Base-by-base conservation (phyloP, 768 basidiomycete species). In the Suillus tomentosus region DNA sequence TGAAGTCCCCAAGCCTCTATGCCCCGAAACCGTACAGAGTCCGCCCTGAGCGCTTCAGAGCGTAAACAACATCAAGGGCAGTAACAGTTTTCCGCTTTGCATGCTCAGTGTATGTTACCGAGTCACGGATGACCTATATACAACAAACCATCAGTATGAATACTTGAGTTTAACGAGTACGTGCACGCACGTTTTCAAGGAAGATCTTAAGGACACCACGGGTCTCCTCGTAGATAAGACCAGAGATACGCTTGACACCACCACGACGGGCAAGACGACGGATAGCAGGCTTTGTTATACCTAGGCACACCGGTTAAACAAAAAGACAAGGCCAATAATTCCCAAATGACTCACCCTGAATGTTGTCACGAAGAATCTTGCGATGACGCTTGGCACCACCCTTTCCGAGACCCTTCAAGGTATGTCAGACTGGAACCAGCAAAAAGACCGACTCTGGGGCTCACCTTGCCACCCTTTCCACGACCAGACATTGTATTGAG, bases 61-160 rank as follows among this genome's bases (percentile, higher is more conserved):
- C 91, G 69, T 93, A 94, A 15, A 93, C 91, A 31, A 94, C 96
- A 74, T 98, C 96, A 68, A 98, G 91, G 1, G 96, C 94, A 56
- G 95, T 96, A 57, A 96, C 95, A 47, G 94, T 95, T 80, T 93
- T 94, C 75, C 94, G 84, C 81, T 98, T 98, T 48, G 95, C 95
- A 79, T 98, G 95, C 79, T 98, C 95, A 61, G 95, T 97, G 87
- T 98, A 97, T 78, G 95, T 97, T 69, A 97, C 96, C 63, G 94
- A 95, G 76, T 96, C 95, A 70, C 95, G 92, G 74, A 96, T 96
- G 70, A 96, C 89, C 90, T 92, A 27, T 27, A 27, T 27, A 70
- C 4, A 59, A 39, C 24, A 54, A 66, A 61, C 17, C 1, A 27
- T 67, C 55, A 71, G 57, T 5, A 40, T 42, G 42, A 53, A 43